Base-by-base conservation (phyloP, 2,329 filamentous ascomycete species). In the Hymenoscyphus occultus region DNA sequence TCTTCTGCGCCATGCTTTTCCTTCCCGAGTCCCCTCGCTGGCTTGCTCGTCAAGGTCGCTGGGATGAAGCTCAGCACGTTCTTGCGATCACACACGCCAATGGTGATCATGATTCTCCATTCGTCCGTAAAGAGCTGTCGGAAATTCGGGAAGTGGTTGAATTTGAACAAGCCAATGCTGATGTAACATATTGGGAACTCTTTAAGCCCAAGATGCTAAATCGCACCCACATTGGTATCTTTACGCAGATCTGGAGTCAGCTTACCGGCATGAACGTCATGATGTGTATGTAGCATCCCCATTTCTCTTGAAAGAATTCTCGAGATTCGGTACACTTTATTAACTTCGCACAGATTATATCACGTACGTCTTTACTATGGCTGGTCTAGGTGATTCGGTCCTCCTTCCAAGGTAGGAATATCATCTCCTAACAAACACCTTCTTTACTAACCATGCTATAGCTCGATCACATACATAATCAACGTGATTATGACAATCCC, bases 401-500 rank as follows among this genome's bases (percentile, higher is more conserved):
- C 81, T 92, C 9, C 76, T 90, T 56, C 83, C 89, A 51, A 51
- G 45, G 45, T 28, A 28, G 22, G n/a, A n/a, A 51, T 7, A 9
- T 22, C 7, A 3, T 22, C 45, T 28, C 45, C 19, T 5, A 7
- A 22, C 2, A n/a, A 51, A 28, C 14, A 12, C 45, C 45, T 51
- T 51, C 2, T 12, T 51, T 28, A 12, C n/a, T 51, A 51, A 51
- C 19, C 19, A 22, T 22, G 7, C 19, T 28, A 12, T 28, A 32
- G 28, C n/a, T 57, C 54, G 16, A 57, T 57, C 32, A 57, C 91
- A 73, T 91, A 90, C 74, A 82, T 93, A 71, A 91, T 94, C 80
- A 93, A 93, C 75, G 90, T 94, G 1, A 66, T 88, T 61, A 91
- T 92, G 87, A 94, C 91, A 0, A 75, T 93, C 2, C 89, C 90